Percentiles rank a stretch among this genome's conserved stretches.
Evolutionary conservation across 2,329 filamentous ascomycete species (phyloP).

Genomic region (Cadophora gregata): DNA sequence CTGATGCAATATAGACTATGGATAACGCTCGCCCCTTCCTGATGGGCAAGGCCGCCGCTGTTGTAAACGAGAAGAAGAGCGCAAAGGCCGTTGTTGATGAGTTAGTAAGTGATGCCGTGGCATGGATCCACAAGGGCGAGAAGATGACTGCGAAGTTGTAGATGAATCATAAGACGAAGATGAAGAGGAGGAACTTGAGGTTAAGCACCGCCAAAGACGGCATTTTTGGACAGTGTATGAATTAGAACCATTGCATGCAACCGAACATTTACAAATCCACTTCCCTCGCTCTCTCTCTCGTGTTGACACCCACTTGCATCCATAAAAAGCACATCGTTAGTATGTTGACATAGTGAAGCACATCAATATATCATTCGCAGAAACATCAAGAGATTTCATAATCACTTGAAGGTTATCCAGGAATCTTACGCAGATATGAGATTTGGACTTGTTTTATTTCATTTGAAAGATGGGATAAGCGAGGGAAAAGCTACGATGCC

Average conservation of each 20-base stretch:
- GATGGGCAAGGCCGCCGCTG: constrained; percentile 96
- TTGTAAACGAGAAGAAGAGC: constrained; percentile 89
- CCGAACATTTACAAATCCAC: too few species aligned
- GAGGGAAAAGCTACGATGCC: too few species aligned
- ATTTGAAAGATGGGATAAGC: too few species aligned
- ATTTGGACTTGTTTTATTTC: too few species aligned
- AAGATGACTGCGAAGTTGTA: constrained; percentile 74
- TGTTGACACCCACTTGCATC: too few species aligned
- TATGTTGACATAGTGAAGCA: too few species aligned
- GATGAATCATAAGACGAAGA: constrained; percentile 11
- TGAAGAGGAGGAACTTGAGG: neutral
- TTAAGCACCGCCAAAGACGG: neutral
- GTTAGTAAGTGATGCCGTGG: constrained; percentile 82
- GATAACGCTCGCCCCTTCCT: constrained; percentile 90
- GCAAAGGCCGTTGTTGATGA: constrained; percentile 95
- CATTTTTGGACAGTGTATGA: constrained; percentile 27
- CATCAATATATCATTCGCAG: too few species aligned
- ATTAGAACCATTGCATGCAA: constrained; percentile 21
- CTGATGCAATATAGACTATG: constrained; percentile 60
- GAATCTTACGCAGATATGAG: too few species aligned
- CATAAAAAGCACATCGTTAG: too few species aligned
- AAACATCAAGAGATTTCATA: too few species aligned
- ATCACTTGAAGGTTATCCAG: too few species aligned
- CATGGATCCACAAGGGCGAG: constrained; percentile 70
- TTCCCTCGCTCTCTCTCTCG: too few species aligned